Base-by-base conservation (phyloP, 495 filamentous ascomycete species). In the Aspergillus sclerotiicarbonarius region DNA sequence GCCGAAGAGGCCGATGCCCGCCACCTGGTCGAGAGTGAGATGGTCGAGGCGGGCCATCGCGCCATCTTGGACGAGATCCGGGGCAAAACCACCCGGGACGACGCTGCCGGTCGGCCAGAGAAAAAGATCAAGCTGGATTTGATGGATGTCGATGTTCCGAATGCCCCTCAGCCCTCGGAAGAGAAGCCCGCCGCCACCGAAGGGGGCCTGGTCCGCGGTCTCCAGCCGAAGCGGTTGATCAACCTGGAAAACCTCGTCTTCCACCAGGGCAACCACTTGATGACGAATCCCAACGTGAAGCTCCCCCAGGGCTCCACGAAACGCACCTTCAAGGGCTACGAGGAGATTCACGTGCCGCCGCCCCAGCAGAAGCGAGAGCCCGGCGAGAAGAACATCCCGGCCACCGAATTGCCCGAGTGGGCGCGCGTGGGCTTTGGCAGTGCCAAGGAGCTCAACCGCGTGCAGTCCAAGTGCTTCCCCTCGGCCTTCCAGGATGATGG, bases 161-260 rank as follows among this genome's bases (percentile, higher is more conserved):
- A 78, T 21, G 82, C 81, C 0, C 80, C 84, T 18, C 47, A 50
- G 46, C 76, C 71, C 19, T 65, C 69, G 4, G 72, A 78, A 33
- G 74, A 84, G 43, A 77, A 77, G 44, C 70, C 71, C 57, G 78
- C 81, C 19, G 87, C 71, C 57, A 78, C 81, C 19, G 87, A 91
- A 16, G 85, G 84, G 43, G 86, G 84, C 39, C 74, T 96, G 20
- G 81, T 88, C 19, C 88, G 93, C 49, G 91, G 91, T n/a, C 76
- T 98, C 51, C 91, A 96, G 65, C 94, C 94, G 0, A 84, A 87
- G 56, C 87, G 88, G 66, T 73, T 90, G 15, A 92, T 97, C 75
- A 97, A 97, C 65, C 76, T 99, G 45, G 92, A 99, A 62, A 96
- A 96, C 61, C 84, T 99, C 18, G 81, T 96, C 31, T 99, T 99